These are phyloP conservation scores for Helianthus tuberosus DNA, from an alignment of 129 eudicot species.

Conservation along the genomic window DNA sequence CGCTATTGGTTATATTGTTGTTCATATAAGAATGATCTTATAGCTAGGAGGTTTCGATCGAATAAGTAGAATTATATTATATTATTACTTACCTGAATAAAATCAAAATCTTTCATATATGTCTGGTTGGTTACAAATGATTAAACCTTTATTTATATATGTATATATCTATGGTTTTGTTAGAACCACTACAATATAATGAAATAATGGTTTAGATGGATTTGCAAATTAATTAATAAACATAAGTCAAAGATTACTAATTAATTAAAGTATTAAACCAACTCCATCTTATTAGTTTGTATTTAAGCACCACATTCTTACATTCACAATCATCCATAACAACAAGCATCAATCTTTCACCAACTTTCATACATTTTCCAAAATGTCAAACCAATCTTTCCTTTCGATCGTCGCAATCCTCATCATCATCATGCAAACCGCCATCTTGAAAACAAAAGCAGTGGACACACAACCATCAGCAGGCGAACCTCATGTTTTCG, in stretches of 20 bases:
- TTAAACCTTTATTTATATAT: not conserved
- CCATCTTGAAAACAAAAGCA: conserved; percentile 21
- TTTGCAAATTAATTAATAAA: conserved; percentile 6
- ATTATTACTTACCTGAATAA: conserved; percentile 3
- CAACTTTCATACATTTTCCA: conserved; percentile 22
- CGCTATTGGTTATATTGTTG: conserved; percentile 10
- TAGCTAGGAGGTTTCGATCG: conserved; percentile 9
- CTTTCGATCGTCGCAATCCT: conserved; percentile 20
- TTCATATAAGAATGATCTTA: conserved; percentile 8
- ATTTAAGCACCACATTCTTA: conserved; percentile 22
- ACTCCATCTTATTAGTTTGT: conserved; percentile 43
- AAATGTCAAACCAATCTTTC: conserved; percentile 54
- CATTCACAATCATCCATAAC: conserved; percentile 23
- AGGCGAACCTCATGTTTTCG: conserved; percentile 50
- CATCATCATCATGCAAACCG: conserved; percentile 15
- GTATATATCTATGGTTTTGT: conserved; percentile 38
- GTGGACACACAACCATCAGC: conserved; percentile 39
- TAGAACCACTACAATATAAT: conserved; percentile 39
- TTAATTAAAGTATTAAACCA: conserved; percentile 49
- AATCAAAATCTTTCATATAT: conserved; percentile 6
- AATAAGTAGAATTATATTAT: not conserved
- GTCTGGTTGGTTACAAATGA: not conserved
- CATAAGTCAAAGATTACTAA: conserved; percentile 23
- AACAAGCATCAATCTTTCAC: conserved; percentile 16
- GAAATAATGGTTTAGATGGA: conserved; percentile 29